Evolutionary conservation across 768 basidiomycete genomes (phyloP).

Genomic region (Multifurca ochricompacta): DNA sequence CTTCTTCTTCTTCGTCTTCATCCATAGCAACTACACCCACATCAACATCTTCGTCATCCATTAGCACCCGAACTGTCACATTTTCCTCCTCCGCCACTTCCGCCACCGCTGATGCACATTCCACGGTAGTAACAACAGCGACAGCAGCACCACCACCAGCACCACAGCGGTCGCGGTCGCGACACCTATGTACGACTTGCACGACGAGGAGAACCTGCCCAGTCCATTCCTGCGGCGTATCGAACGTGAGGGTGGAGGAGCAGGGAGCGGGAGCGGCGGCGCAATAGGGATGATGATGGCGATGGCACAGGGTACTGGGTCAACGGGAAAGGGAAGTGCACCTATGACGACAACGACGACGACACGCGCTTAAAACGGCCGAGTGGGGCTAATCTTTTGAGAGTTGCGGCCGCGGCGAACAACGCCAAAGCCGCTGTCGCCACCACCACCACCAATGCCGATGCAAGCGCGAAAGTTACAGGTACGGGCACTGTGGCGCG

Average conservation of each 20-base stretch:
- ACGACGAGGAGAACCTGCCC: constrained; percentile 78
- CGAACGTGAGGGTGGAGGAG: constrained; percentile 32
- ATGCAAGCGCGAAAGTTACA: neutral
- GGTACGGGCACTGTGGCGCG: neutral
- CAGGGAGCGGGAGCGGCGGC: constrained; percentile 1
- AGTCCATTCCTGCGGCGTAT: constrained; percentile 69
- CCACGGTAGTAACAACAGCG: too few relatives aligned
- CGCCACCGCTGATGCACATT: neutral
- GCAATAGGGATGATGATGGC: neutral
- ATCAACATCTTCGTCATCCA: neutral
- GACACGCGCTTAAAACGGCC: constrained; percentile 33
- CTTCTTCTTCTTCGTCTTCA: constrained; percentile 4
- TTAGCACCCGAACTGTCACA: neutral
- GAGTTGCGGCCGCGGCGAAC: constrained; percentile 51
- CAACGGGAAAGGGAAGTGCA: too few relatives aligned
- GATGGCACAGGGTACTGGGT: constrained; percentile 12
- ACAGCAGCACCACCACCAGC: too few relatives aligned
- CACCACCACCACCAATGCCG: too few relatives aligned
- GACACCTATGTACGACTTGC: constrained; percentile 44
- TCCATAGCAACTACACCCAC: too few relatives aligned
- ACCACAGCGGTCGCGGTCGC: too few relatives aligned
- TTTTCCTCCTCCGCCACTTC: neutral
- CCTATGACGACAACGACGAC: too few relatives aligned
- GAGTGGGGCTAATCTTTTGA: constrained; percentile 46
- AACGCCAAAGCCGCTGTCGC: constrained; percentile 34